Percentiles rank a stretch among this genome's conserved stretches.
Evolutionary conservation across 2,329 filamentous ascomycete genomes (phyloP).

Genomic region (Fonsecaea monophora): DNA sequence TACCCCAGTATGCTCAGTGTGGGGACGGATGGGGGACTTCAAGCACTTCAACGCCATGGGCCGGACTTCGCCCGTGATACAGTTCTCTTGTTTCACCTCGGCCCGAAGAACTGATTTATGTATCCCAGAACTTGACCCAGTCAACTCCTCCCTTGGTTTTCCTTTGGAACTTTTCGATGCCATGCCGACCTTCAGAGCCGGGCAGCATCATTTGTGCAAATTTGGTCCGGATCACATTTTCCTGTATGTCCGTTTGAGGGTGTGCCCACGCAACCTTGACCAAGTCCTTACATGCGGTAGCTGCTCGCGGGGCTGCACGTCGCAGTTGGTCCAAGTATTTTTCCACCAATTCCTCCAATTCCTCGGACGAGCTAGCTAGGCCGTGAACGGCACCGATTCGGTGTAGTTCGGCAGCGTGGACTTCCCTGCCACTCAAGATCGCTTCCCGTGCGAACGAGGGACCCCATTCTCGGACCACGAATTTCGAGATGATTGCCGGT

Average conservation of each 20-base stretch:
- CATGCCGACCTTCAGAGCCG: conserved; percentile 36
- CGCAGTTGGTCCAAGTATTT: conserved; percentile 38
- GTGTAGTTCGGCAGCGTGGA: conserved; percentile 42
- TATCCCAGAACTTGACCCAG: conserved; percentile 32
- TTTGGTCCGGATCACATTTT: conserved; percentile 32
- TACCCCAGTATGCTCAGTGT: no score
- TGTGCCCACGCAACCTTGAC: conserved; percentile 30
- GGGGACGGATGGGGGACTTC: no score
- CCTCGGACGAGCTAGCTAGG: conserved; percentile 40
- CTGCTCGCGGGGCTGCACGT: conserved; percentile 41
- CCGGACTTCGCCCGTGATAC: no score
- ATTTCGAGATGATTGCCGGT: conserved; percentile 51
- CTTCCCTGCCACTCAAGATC: conserved; percentile 46
- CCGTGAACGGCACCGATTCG: conserved; percentile 39
- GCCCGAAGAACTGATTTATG: no score
- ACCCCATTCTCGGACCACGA: conserved; percentile 50
- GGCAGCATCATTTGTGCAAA: conserved; percentile 43
- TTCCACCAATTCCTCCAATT: conserved; percentile 39
- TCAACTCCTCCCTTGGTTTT: conserved; percentile 35
- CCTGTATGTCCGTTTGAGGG: conserved; percentile 26
- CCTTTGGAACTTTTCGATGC: conserved; percentile 40
- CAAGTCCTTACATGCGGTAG: conserved; percentile 45
- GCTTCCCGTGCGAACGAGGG: conserved; percentile 47
- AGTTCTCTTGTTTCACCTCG: no score
- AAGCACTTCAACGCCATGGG: no score